Conservation (phyloP, 1,139 yeast genomes). For the Pichia sp. region DNA sequence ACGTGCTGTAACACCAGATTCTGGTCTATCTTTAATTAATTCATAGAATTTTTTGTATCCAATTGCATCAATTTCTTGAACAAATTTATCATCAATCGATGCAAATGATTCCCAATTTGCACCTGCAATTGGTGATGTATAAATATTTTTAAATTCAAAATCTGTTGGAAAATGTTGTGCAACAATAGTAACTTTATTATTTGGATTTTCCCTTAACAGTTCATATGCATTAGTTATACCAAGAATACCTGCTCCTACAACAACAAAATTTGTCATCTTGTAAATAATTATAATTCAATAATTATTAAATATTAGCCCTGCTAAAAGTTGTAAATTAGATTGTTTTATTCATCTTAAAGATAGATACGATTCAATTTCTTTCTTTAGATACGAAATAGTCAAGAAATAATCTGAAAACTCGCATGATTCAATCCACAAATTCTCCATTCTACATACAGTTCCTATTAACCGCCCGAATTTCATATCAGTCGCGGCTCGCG, state of each 20-base stretch:
- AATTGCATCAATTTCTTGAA: conserved; percentile 36
- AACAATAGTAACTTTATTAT: conserved; percentile 40
- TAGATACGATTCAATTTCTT: no score
- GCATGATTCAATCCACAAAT: no score
- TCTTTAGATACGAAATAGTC: no score
- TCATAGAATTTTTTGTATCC: conserved; percentile 38
- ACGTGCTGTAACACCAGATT: conserved; percentile 40
- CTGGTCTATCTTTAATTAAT: conserved; percentile 37
- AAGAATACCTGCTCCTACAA: conserved; percentile 45
- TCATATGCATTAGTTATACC: conserved; percentile 58
- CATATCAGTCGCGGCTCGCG: no score
- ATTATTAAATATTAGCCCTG: no score
- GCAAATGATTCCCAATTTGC: conserved; percentile 14
- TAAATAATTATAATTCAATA: conserved; percentile 4
- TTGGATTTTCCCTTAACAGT: conserved; percentile 37
- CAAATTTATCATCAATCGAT: conserved; percentile 23
- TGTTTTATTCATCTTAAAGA: no score
- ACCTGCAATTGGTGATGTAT: conserved; percentile 71
- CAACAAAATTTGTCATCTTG: conserved; percentile 20
- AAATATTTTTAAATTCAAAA: conserved; percentile 34
- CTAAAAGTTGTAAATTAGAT: no score
- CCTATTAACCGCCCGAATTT: no score
- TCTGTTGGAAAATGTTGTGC: conserved; percentile 58
- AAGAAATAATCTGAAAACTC: no score
- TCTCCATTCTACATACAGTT: no score